These are phyloP conservation scores for Rhynchosporium graminicola DNA, from an alignment of 2,329 filamentous ascomycete genomes.

Conservation along the genomic window DNA sequence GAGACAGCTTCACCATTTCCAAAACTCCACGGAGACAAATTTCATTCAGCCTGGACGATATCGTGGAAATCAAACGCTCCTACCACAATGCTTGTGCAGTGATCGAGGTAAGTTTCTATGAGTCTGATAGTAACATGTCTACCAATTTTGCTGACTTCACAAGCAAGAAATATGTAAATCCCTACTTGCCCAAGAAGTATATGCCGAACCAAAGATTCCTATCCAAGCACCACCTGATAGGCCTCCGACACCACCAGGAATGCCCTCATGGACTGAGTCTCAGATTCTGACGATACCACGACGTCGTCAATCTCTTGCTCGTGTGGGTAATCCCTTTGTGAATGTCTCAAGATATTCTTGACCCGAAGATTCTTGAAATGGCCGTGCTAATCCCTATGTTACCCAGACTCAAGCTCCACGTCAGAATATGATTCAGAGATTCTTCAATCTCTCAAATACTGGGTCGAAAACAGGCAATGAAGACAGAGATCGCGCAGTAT, in stretches of 20 bases:
- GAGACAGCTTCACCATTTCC: conserved; percentile 35
- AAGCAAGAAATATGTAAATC: conserved; percentile 22
- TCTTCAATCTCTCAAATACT: conserved; percentile 29
- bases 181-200: conserved; percentile 35
- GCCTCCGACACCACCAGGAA: conserved; percentile 38
- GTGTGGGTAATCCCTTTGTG: no score
- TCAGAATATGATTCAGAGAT: conserved; percentile 30
- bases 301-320: conserved; percentile 11
- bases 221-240: conserved; percentile 35
- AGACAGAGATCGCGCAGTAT: conserved; percentile 15
- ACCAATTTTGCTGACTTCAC: background rate
- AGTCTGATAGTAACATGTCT: background rate
- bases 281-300: conserved; percentile 27
- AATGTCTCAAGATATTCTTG: no score
- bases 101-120: conserved; percentile 25
- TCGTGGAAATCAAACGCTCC: conserved; percentile 37
- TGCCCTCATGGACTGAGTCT: conserved; percentile 41
- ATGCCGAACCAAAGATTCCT: conserved; percentile 38
- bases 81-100: conserved; percentile 37
- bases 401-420: background rate
- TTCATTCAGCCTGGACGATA: conserved; percentile 43
- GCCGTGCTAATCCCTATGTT: no score
- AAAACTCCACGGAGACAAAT: conserved; percentile 38
- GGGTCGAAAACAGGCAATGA: conserved; percentile 2
- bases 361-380: no score